phyloP scores from a whole-genome alignment of 2,329 filamentous ascomycete genomes.

The Tetracladium maxilliforme region DNA sequence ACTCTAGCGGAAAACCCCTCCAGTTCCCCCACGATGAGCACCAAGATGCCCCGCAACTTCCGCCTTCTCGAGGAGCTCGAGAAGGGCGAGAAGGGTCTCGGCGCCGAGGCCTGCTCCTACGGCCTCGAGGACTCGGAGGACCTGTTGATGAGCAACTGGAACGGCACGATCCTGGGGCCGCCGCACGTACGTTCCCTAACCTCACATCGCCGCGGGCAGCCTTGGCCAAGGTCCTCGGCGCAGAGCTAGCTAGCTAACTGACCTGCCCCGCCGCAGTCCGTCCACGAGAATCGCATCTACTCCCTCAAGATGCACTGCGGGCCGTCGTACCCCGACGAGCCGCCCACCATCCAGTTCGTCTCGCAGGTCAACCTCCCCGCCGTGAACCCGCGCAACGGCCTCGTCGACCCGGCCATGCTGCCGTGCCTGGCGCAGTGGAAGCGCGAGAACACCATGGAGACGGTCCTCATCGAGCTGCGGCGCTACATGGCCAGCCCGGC shows the following conservation, averaged over 20 bases:
- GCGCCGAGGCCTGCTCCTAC: slow-evolving; percentile 94
- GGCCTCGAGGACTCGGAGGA: slow-evolving; percentile 90
- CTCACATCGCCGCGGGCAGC: no score
- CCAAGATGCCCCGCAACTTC: slow-evolving; percentile 90
- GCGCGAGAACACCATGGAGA: slow-evolving; percentile 90
- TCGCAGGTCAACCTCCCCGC: slow-evolving; percentile 95
- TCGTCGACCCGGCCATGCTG: slow-evolving; percentile 74
- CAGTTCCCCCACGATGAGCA: slow-evolving; percentile 17
- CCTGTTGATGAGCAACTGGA: slow-evolving; percentile 96
- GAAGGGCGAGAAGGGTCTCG: slow-evolving; percentile 95
- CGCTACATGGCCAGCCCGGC: slow-evolving; percentile 85
- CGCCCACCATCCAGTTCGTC: slow-evolving; percentile 82
- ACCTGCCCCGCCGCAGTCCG: slow-evolving; percentile 67
- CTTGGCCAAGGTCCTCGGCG: no score
- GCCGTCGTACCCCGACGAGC: slow-evolving; percentile 72
- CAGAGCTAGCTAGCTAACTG: no score
- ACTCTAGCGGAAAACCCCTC: no score
- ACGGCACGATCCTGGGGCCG: slow-evolving; percentile 90
- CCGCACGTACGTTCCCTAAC: slow-evolving; percentile 63
- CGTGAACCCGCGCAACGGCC: slow-evolving; percentile 64
- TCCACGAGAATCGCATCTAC: slow-evolving; percentile 98
- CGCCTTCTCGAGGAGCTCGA: slow-evolving; percentile 93
- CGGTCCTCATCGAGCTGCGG: slow-evolving; percentile 72
- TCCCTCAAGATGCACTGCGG: slow-evolving; percentile 95
- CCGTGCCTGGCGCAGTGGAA: slow-evolving; percentile 84